Evolutionary conservation across 2,329 filamentous ascomycete genomes (phyloP).

Genomic region (Fusarium temperatum): DNA sequence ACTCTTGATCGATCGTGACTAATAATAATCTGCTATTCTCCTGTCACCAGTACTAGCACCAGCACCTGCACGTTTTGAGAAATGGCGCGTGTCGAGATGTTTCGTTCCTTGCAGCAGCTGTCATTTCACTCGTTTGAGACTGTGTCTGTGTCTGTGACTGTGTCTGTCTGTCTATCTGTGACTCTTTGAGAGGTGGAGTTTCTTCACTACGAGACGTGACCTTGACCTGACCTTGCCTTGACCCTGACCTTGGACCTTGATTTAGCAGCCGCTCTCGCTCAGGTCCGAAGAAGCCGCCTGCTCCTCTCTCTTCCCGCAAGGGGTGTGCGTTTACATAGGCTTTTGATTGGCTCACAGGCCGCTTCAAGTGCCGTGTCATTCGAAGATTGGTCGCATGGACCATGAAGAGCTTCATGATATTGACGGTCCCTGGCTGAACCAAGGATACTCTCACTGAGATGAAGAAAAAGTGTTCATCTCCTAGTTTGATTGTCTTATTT

Average conservation of each 20-base stretch:
- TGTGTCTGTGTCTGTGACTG: background rate
- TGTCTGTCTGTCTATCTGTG: background rate
- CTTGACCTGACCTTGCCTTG: background rate
- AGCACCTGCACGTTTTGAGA: conserved; percentile 36
- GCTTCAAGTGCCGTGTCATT: conserved; percentile 36
- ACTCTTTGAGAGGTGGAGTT: conserved; percentile 11
- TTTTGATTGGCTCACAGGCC: conserved; percentile 33
- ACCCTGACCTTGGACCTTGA: conserved; percentile 12
- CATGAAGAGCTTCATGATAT: conserved; percentile 19
- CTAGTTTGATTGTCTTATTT: background rate
- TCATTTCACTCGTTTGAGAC: conserved; percentile 18
- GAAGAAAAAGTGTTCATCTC: conserved; percentile 14
- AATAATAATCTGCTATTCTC: background rate
- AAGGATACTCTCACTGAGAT: conserved; percentile 3
- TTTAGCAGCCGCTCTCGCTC: conserved; percentile 34
- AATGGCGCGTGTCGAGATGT: conserved; percentile 12
- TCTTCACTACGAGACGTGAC: conserved; percentile 11
- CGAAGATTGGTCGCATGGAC: conserved; percentile 31
- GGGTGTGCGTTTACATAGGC: conserved; percentile 24
- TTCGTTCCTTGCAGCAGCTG: conserved; percentile 27
- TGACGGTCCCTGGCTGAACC: conserved; percentile 6
- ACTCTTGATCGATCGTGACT: background rate
- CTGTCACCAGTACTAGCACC: conserved; percentile 14
- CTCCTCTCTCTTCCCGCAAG: conserved; percentile 5
- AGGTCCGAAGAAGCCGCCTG: conserved; percentile 34